A percentile compares a stretch with the other conserved stretches of the same genome.
These are phyloP conservation scores for Sporothrix brasiliensis DNA, from an alignment of 2,329 filamentous ascomycete species.

Conservation along the genomic window DNA sequence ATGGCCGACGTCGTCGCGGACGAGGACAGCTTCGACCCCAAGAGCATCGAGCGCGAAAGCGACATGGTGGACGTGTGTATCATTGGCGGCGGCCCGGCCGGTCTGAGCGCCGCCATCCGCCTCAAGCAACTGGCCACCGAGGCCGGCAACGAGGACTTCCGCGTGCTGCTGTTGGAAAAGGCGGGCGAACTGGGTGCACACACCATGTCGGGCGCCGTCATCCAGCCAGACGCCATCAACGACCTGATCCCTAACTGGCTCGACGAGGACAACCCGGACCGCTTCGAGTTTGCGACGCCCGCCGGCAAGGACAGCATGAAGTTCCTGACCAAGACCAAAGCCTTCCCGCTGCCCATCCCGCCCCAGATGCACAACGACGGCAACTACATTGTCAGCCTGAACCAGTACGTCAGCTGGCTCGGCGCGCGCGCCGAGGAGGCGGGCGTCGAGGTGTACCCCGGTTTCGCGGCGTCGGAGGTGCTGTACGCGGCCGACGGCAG, in stretches of 20 bases:
- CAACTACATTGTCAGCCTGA: constrained; percentile 96
- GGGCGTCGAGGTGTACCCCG: constrained; percentile 93
- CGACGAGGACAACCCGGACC: constrained; percentile 79
- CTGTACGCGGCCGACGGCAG: constrained; percentile 84
- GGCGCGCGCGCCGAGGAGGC: constrained; percentile 95
- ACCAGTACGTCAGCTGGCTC: constrained; percentile 94
- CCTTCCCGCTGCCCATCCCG: constrained; percentile 81
- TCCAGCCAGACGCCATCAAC: constrained; percentile 83
- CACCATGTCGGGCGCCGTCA: constrained; percentile 92
- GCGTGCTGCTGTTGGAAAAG: constrained; percentile 91
- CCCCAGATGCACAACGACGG: constrained; percentile 98
- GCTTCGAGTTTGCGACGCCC: constrained; percentile 85
- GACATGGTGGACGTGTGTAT: constrained; percentile 97
- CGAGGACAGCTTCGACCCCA: constrained; percentile 66
- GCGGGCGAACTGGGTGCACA: constrained; percentile 93
- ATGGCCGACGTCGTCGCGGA: constrained; percentile 39
- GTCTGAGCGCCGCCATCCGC: constrained; percentile 88
- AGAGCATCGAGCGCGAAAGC: constrained; percentile 76
- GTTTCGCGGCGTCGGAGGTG: constrained; percentile 92
- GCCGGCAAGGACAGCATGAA: constrained; percentile 86
- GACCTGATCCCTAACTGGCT: constrained; percentile 95
- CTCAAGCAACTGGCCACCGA: constrained; percentile 95
- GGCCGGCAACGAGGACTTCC: constrained; percentile 92
- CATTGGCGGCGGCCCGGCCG: constrained; percentile 92
- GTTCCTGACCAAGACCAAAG: constrained; percentile 79